Conservation (phyloP, 2,329 filamentous ascomycete genomes). For the Pseudogymnoascus sp. region DNA sequence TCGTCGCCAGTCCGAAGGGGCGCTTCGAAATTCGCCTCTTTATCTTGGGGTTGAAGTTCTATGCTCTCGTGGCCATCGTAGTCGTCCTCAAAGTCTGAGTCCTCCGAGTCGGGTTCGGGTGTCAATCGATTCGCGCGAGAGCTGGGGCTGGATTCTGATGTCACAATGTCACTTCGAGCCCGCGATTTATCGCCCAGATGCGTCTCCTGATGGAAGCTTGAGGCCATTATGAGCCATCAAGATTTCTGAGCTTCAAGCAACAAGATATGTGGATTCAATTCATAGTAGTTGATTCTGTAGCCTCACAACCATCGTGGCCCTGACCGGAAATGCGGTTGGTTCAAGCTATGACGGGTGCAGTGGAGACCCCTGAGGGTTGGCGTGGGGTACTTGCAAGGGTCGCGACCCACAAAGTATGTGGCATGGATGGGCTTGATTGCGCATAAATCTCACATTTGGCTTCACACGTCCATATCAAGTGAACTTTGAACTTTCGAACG, state of each 20-base stretch:
- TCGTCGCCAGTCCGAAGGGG: neutral
- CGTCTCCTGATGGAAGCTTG: neutral
- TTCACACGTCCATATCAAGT: neutral
- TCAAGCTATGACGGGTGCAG: neutral
- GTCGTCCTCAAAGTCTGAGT: conserved; percentile 16
- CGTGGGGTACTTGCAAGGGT: conserved; percentile 1
- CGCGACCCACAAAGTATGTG: neutral
- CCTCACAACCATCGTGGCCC: neutral
- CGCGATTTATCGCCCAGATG: neutral
- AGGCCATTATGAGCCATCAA: neutral
- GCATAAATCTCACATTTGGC: neutral
- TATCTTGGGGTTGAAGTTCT: conserved; percentile 1
- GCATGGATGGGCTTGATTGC: neutral
- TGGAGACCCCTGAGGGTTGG: neutral
- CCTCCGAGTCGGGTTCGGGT: conserved; percentile 21
- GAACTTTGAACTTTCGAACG: neutral
- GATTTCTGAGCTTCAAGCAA: neutral
- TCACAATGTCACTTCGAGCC: neutral
- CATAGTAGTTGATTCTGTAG: neutral
- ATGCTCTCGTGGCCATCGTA: conserved; percentile 10
- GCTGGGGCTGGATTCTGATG: conserved; percentile 12
- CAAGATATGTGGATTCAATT: neutral
- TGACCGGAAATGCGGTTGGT: neutral
- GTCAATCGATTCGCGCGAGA: conserved; percentile 17
- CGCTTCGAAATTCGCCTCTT: neutral